Base-by-base conservation (phyloP, 2,329 filamentous ascomycete genomes). In the Colletotrichum sp. region DNA sequence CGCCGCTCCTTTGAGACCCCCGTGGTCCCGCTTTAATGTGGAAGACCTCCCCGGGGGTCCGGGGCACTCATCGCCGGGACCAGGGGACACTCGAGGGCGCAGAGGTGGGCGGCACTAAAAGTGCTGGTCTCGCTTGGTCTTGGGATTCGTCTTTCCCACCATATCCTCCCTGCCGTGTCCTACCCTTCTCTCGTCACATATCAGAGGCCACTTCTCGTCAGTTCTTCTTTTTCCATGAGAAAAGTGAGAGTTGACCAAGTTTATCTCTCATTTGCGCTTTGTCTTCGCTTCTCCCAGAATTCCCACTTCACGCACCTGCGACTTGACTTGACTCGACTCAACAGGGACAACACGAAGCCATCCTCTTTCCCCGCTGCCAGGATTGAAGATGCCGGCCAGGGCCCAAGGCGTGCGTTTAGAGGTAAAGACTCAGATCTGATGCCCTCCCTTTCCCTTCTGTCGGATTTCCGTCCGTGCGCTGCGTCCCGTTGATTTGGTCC, bases 21-120 rank as follows among this genome's bases (percentile, higher is more conserved):
- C 21, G 32, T 34, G 28, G 57, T 9, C 28, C 64, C 71, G 26
- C 28, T 30, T 24, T 32, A n/a, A 18, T n/a, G 32, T 68, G 64
- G 70, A 21, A 24, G 9, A 9, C 12, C 8, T 62, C 59, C 39
- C 65, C 74, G 74, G 70, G 74, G 74, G 64, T 18, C 70, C 64
- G 73, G 73, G 73, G 74, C 39, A 49, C 24, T n/a, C 64, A 52
- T 63, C 70, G 74, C 74, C 74, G 74, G 74, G 59, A 69, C 74
- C 64, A 76, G 70, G 70, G 70, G 18, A 21, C 16, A 62, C 44
- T 49, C n/a, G 24, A 63, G 26, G 24, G 55, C 55, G 36, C 24
- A n/a, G 65, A 60, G 52, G 39, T 72, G 28, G 57, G 39, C 64
- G 57, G 28, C 70, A 71, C 70, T 73, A 65, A 39, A 15, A 21